Percentiles rank a stretch among this genome's conserved stretches.
Evolutionary conservation across 495 filamentous ascomycete genomes (phyloP).

Genomic region (Terfezia claveryi): DNA sequence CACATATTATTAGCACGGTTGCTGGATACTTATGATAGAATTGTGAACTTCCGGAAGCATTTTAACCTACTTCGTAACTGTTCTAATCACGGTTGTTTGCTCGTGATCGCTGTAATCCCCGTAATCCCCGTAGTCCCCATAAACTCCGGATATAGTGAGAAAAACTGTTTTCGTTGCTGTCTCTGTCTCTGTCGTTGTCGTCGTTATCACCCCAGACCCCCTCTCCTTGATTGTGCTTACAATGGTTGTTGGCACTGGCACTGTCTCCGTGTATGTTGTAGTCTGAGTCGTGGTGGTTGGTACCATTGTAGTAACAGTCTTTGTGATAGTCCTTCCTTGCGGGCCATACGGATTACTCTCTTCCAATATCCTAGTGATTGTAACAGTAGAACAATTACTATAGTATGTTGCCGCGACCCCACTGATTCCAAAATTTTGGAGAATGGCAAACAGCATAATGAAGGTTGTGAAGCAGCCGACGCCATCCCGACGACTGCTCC

Average conservation of each 20-base stretch:
- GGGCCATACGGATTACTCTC: too few relatives aligned
- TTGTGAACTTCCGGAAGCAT: neutral
- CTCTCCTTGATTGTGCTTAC: neutral
- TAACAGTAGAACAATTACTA: too few relatives aligned
- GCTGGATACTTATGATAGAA: neutral
- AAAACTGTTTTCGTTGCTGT: slow-evolving; percentile 1
- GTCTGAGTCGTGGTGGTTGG: slow-evolving; percentile 3
- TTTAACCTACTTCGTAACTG: neutral
- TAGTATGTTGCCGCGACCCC: too few relatives aligned
- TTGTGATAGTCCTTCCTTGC: too few relatives aligned
- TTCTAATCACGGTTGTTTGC: neutral
- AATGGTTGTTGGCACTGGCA: neutral
- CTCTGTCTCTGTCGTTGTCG: neutral
- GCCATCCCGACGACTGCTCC: too few relatives aligned
- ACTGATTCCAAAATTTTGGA: too few relatives aligned
- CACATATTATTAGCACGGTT: too few relatives aligned
- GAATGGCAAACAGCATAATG: too few relatives aligned
- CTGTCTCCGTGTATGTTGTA: slow-evolving; percentile 6
- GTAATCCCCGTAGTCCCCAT: neutral
- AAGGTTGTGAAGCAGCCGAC: too few relatives aligned
- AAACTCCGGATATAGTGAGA: neutral
- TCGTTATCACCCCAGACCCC: slow-evolving; percentile 1
- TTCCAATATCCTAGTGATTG: too few relatives aligned
- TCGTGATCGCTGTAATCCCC: neutral
- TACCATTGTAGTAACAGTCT: too few relatives aligned